These are phyloP conservation scores for Acanthamoeba triangularis DNA, from an alignment of 208 protist species.

Conservation along the genomic window DNA sequence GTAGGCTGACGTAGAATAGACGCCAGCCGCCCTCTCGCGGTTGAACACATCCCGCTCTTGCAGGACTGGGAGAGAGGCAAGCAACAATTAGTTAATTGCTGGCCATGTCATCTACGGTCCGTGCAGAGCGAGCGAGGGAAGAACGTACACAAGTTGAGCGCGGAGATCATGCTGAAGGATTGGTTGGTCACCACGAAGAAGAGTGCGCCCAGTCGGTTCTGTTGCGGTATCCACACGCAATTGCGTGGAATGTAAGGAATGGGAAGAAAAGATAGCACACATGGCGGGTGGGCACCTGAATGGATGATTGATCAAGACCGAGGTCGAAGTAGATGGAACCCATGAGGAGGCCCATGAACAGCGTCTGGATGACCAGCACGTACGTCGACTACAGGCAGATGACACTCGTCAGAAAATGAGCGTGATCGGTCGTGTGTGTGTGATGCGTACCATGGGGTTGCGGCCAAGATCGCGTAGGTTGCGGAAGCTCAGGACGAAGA, in stretches of 20 bases:
- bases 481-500: neutral
- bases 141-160: constrained; percentile 2
- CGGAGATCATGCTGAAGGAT: constrained; percentile 13
- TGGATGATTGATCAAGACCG: neutral
- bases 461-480: neutral
- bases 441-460: neutral
- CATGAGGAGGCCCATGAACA: constrained; percentile 30
- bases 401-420: neutral
- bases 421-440: neutral
- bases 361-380: neutral
- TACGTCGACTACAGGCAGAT: neutral
- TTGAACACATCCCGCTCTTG: constrained; percentile 10
- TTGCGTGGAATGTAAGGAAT: too few species aligned
- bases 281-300: neutral
- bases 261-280: too few species aligned
- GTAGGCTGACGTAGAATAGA: neutral
- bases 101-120: neutral
- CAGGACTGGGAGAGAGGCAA: neutral
- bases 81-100: neutral
- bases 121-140: neutral
- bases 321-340: constrained; percentile 27
- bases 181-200: constrained; percentile 39
- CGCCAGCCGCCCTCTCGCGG: neutral
- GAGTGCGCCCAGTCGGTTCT: neutral
- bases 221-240: neutral